Conservation (phyloP, 441 rosid species). For the Pelargonium citronellum region DNA sequence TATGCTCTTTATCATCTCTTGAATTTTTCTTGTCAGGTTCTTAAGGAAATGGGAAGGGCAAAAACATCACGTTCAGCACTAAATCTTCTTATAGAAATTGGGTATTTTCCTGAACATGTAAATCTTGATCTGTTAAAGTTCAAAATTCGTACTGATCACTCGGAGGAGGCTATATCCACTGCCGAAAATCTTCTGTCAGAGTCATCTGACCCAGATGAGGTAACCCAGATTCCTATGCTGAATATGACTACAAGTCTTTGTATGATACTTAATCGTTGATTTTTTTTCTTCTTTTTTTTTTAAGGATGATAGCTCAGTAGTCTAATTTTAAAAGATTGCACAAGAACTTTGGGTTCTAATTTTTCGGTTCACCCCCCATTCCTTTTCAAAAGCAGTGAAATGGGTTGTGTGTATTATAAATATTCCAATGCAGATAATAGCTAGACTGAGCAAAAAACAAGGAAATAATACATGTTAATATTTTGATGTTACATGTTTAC, state of each 20-base stretch:
- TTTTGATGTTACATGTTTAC: not conserved
- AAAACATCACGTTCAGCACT: slow-evolving; percentile 68
- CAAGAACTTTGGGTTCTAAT: not conserved
- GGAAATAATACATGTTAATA: not conserved
- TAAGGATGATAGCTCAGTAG: not conserved
- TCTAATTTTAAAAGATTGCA: not conserved
- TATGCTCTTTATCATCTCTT: slow-evolving; percentile 6
- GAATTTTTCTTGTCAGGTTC: slow-evolving; percentile 45
- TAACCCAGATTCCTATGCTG: slow-evolving; percentile 30
- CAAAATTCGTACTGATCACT: slow-evolving; percentile 55
- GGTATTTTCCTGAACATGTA: slow-evolving; percentile 86
- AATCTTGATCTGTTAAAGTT: slow-evolving; percentile 80
- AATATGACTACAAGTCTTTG: not conserved
- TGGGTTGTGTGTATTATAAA: not conserved
- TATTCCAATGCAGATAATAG: not conserved
- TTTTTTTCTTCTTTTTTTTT: too few species aligned
- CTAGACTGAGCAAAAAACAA: not conserved
- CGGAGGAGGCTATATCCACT: slow-evolving; percentile 55
- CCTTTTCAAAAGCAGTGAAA: not conserved
- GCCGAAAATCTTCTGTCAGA: slow-evolving; percentile 65
- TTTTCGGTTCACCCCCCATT: not conserved
- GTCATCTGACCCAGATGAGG: slow-evolving; percentile 64
- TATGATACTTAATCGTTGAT: not conserved
- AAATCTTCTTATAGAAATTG: slow-evolving; percentile 79
- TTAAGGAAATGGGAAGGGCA: slow-evolving; percentile 68